A percentile compares a stretch with the other conserved stretches of the same genome.
These are phyloP conservation scores for Whalleya microplaca DNA, from an alignment of 2,329 filamentous ascomycete species.

Conservation along the genomic window DNA sequence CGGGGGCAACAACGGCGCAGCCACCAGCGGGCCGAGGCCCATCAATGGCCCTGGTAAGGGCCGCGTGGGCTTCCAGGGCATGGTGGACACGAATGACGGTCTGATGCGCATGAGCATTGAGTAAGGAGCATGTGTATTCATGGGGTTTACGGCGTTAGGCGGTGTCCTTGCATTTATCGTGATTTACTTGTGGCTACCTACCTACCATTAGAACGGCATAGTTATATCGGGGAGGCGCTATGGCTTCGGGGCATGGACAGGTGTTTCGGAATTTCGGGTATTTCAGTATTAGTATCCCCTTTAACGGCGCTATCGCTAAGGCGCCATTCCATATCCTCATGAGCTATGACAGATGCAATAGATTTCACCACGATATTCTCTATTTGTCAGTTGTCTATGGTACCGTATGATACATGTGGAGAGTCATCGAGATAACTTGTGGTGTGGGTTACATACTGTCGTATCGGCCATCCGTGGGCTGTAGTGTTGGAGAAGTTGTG, in stretches of 20 bases:
- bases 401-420: no score
- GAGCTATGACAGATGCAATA: constrained; percentile 5
- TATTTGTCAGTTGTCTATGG: no score
- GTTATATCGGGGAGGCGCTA: no score
- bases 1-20: constrained; percentile 21
- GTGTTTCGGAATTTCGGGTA: background rate
- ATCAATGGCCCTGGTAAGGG: constrained; percentile 55
- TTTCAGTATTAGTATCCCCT: background rate
- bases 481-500: no score
- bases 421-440: no score
- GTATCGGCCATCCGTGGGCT: no score
- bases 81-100: constrained; percentile 94
- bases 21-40: constrained; percentile 44
- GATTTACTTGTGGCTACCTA: no score
- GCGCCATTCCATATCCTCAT: constrained; percentile 1
- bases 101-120: constrained; percentile 98
- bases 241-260: background rate
- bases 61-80: constrained; percentile 82
- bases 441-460: no score
- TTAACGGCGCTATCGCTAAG: background rate
- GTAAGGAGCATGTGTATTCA: constrained; percentile 50
- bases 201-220: no score
- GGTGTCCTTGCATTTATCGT: background rate
- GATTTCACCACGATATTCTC: no score
- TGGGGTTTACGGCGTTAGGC: background rate